Conservation (phyloP, 2,329 filamentous ascomycete species). For the Penicillium brasilianum region DNA sequence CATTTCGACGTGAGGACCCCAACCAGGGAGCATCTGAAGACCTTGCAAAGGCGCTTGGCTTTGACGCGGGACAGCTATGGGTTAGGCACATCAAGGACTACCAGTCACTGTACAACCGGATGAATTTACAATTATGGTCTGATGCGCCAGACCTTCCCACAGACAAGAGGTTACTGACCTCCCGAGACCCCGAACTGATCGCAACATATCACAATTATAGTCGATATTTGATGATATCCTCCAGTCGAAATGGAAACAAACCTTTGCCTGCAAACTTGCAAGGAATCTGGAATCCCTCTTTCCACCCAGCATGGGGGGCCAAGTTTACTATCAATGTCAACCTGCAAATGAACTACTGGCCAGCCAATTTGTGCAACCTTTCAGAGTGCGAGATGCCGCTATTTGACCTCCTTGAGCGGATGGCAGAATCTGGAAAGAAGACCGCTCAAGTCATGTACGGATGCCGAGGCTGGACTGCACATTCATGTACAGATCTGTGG, state of each 20-base stretch:
- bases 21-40: slow-evolving; percentile 36
- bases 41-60: slow-evolving; percentile 30
- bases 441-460: slow-evolving; percentile 61
- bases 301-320: slow-evolving; percentile 57
- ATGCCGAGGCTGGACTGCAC: slow-evolving; percentile 61
- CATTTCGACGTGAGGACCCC: slow-evolving; percentile 41
- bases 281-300: slow-evolving; percentile 60
- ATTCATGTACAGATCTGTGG: slow-evolving; percentile 65
- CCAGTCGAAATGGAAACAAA: slow-evolving; percentile 52
- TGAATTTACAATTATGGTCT: slow-evolving; percentile 36
- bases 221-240: slow-evolving; percentile 61
- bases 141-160: slow-evolving; percentile 35
- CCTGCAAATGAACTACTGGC: slow-evolving; percentile 67
- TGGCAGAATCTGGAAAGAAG: slow-evolving; percentile 50
- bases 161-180: slow-evolving; percentile 34
- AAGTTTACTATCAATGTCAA: slow-evolving; percentile 67
- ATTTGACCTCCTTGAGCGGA: slow-evolving; percentile 48
- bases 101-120: slow-evolving; percentile 36
- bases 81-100: slow-evolving; percentile 45
- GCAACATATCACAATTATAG: slow-evolving; percentile 60
- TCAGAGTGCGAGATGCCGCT: slow-evolving; percentile 50
- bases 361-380: slow-evolving; percentile 58
- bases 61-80: slow-evolving; percentile 29
- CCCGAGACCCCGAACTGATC: slow-evolving; percentile 59
- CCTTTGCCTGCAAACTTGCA: slow-evolving; percentile 63